Base-by-base conservation (phyloP, 2,329 filamentous ascomycete genomes). In the Penicillium sp. region DNA sequence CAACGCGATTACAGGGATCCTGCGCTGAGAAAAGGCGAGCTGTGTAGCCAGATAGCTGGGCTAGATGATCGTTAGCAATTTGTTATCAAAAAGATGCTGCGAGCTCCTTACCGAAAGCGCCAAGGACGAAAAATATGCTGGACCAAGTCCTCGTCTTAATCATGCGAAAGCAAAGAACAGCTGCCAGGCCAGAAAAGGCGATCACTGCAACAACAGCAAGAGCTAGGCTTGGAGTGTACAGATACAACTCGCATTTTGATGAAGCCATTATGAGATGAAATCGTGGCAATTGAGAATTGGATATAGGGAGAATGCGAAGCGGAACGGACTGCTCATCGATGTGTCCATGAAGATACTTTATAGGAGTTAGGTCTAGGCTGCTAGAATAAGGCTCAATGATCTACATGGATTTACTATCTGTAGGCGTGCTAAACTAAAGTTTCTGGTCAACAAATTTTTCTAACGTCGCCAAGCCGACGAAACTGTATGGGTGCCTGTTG, bases 21-120 rank as follows among this genome's bases (percentile, higher is more conserved):
- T 48, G 45, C 5, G 53, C 43, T 3, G 56, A 56, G 21, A 53
- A 56, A n/a, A 59, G 5, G n/a, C 56, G 53, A 11, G 48, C 45
- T n/a, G 39, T 46, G 19, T 56, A 52, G 10, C 56, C 56, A 10
- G 53, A 52, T 4, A 47, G 19, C 45, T 59, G 48, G 3, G 27
- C 56, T 59, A 24, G 3, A 10, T 21, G 19, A n/a, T 31, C 1
- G 8, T 55, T 24, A 26, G 16, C 1, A 21, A 16, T 35, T 29
- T 39, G 27, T 26, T 19, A 27, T 45, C 7, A 41, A 24, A 19
- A 27, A 9, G 22, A 31, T 14, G 37, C n/a, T 21, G 14, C 13
- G 10, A 24, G n/a, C 14, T 26, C 7, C 50, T 45, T 48, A 59
- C 57, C 29, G 11, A 53, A 16, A 7, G 44, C 53, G 5, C 50